Evolutionary conservation across 768 basidiomycete species (phyloP).

Genomic region (Rhizopogon salebrosus): DNA sequence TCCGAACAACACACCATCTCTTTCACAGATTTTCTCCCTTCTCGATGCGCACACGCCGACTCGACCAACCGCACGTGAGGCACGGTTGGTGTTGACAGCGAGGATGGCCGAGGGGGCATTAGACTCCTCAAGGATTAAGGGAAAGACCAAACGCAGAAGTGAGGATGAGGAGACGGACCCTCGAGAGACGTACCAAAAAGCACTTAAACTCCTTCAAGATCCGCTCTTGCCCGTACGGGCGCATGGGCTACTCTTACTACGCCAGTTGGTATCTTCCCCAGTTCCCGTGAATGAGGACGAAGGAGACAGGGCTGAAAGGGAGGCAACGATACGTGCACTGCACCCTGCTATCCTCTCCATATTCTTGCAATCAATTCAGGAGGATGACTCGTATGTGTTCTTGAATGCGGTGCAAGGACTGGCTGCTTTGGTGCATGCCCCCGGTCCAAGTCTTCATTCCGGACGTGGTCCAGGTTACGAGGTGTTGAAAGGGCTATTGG

Average conservation of each 20-base stretch:
- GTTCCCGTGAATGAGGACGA: conserved; percentile 5
- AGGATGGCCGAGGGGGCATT: conserved; percentile 43
- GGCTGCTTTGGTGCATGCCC: conserved; percentile 74
- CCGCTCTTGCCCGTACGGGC: conserved; percentile 91
- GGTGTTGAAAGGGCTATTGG: conserved; percentile 61
- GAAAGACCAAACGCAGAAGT: conserved; percentile 28
- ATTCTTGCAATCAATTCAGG: conserved; percentile 79
- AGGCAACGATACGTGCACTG: conserved; percentile 52
- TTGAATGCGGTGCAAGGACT: conserved; percentile 90
- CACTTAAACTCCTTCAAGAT: conserved; percentile 84
- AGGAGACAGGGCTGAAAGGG: background rate
- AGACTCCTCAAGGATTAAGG: conserved; percentile 40
- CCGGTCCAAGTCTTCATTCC: conserved; percentile 34
- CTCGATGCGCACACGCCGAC: conserved; percentile 26
- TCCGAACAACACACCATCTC: background rate
- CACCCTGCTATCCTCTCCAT: conserved; percentile 82
- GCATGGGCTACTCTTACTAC: conserved; percentile 81
- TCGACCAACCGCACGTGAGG: conserved; percentile 66
- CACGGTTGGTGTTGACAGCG: conserved; percentile 78
- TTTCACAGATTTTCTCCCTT: background rate
- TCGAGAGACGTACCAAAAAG: conserved; percentile 77
- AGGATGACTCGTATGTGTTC: conserved; percentile 95
- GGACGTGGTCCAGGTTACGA: conserved; percentile 35
- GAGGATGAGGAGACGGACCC: conserved; percentile 20
- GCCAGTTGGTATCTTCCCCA: conserved; percentile 58